Evolutionary conservation across 345 rosid species (phyloP), one percentile per base, ranked within the genome.

Genomic region (Citrus medica): DNA sequence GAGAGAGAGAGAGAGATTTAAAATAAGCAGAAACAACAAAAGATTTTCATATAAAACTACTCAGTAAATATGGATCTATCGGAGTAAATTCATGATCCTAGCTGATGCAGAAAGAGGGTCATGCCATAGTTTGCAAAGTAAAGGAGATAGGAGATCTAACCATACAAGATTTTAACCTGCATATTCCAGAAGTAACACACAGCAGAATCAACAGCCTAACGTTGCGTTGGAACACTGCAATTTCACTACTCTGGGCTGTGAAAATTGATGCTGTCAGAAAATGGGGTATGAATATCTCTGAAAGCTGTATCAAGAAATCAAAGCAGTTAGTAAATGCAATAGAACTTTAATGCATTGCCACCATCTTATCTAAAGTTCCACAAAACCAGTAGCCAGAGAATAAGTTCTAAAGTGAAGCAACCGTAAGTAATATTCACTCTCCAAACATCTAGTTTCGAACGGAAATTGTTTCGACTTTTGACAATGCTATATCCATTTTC

Each of bases 151-250:
- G 85, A 87, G 79, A 53, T 85, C 79, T 80, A 84, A 85, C 90
- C 97, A 91, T 90, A 91, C 92, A 90, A 88, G 90, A 91, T 88
- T 79, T 86, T 88, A 85, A 95, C 99, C 98, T 96, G 98, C 92
- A 91, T 81, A 96, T 90, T 88, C 98, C 99, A 8, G 94, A 91
- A 53, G 85, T 74, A 79, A 91, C 80, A 84, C 97, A 93, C 0
- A 93, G 88, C 80, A 87, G 48, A 88, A 93, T 75, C 91, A 95
- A 83, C 65, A 88, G 86, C 61, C 86, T 87, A 60, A 93, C 90
- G 69, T 95, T 95, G 82, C 85, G 78, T 79, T 77, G 97, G 85
- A 95, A 95, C 77, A 91, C 90, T 53, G 90, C 84, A 53, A 92
- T 81, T 80, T 92, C 89, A 71, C 90, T 84, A 72, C 89, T 90